Evolutionary conservation across 768 basidiomycete genomes (phyloP).

Genomic region (Podaxis sp.): DNA sequence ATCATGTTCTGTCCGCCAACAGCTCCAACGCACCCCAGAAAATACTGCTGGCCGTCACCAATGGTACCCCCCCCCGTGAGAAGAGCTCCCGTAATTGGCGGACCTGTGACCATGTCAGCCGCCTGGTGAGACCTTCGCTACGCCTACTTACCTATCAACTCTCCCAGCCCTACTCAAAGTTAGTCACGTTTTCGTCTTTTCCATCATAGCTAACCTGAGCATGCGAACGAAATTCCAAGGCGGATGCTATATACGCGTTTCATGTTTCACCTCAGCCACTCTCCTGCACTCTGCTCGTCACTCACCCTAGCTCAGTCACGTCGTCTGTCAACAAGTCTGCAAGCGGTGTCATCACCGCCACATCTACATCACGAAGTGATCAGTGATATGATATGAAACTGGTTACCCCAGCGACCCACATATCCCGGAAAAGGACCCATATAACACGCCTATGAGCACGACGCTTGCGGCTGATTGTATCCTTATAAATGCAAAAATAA

Average conservation of each 20-base stretch:
- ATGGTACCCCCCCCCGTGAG: constrained; percentile 13
- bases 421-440: constrained; percentile 36
- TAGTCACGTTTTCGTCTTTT: not conserved
- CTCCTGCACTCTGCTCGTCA: not conserved
- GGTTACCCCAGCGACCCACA: not conserved
- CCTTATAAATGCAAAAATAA: constrained; percentile 34
- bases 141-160: constrained; percentile 12
- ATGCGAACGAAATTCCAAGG: constrained; percentile 20
- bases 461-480: constrained; percentile 24
- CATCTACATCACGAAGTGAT: not conserved
- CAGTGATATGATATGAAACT: not conserved
- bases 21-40: constrained; percentile 10
- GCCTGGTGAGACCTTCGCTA: not conserved
- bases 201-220: constrained; percentile 15
- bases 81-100: constrained; percentile 18
- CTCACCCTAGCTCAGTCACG: constrained; percentile 16
- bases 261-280: not conserved
- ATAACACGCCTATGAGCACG: constrained; percentile 32
- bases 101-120: constrained; percentile 11
- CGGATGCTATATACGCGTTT: constrained; percentile 9
- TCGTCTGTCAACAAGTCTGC: constrained; percentile 12
- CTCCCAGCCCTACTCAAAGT: constrained; percentile 14
- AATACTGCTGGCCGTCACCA: constrained; percentile 18
- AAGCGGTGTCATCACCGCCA: constrained; percentile 8
- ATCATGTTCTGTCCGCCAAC: not conserved